Base-by-base conservation (phyloP, 306 rosid genomes). In the Glycyrrhiza uralensis region DNA sequence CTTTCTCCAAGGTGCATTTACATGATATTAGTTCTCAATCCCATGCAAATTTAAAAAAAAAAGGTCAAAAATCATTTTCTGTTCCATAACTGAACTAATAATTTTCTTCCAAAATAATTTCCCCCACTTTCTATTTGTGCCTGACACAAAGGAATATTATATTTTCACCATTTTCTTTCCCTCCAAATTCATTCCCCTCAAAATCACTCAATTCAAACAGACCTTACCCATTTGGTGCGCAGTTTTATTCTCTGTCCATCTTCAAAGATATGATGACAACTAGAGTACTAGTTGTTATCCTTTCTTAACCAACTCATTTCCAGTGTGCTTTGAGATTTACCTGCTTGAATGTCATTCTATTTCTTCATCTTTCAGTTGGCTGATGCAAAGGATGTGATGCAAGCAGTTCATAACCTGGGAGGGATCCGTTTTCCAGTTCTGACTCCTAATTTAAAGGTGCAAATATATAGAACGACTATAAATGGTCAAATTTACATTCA, bases 381-480 rank as follows among this genome's bases (percentile, higher is more conserved):
- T 66, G 98, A 92, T 83, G 94, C 98, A 62, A 85, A 80, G 70
- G 87, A 90, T 69, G 96, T 90, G 28, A 92, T 92, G 96, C 80
- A 79, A 79, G 95, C 78, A 44, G 92, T 92, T 36, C 72, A 74
- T 56, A 59, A 75, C 55, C 50, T 92, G 82, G 74, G 82, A 26
- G 87, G 92, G 60, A 75, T 85, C 46, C 83, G 88, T 78, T 76
- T 92, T 79, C 96, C 98, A 69, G 98, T 92, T 74, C 78, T 92
- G 67, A 90, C 91, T 32, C 98, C 98, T 66, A 92, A 92, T 82
- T 71, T 92, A 66, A 90, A 89, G 82, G 97, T 89, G 73, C 41
- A 61, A 12, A 50, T 62, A 36, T 70, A 49, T 55, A 42, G 61
- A 33, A 41, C 52, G 41, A 14, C 10, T 7, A 50, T 66, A 47